Base-by-base conservation (phyloP, 768 basidiomycete species). In the Panellus pusillus region DNA sequence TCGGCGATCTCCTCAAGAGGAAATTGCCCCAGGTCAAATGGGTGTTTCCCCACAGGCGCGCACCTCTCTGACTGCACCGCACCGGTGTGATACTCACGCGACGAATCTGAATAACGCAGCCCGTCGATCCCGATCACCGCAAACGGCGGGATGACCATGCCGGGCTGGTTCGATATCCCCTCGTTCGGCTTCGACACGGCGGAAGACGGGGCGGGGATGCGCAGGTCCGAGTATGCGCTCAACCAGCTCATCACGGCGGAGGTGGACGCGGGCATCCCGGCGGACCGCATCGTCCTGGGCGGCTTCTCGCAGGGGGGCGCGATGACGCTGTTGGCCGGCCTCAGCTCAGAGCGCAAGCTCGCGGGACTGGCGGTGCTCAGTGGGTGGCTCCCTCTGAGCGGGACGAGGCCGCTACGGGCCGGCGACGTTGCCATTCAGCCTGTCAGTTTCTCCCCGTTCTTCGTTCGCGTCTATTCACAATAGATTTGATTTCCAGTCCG, bases 241-340 rank as follows among this genome's bases (percentile, higher is more conserved):
- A 85, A 85, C 62, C 70, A 79, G 53, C 72, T 95, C 59, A 85
- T 98, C 64, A 75, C 81, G 12, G 75, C 78, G 2, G 94, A 98
- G 69, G 74, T 94, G 17, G 82, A 84, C 44, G 75, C 77, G 8
- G 90, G 90, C 31, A 82, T 87, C 47, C 77, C 83, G 9, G 72
- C 86, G 20, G 75, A 77, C 50, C 81, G 88, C 46, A 88, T 96
- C 62, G 79, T 96, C 29, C 70, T 98, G 19, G 93, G 91, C 32
- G 94, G 94, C 9, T 96, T 95, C 72, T 88, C 85, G 55, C 93
- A 96, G 67, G 93, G 91, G 35, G 90, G 77, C 37, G 82, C 86
- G 19, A 86, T 95, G 76, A 78, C 84, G 8, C 73, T 93, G n/a
- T 71, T 94, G 44, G 82, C 84, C 4, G 91, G 84, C 8, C 72